Evolutionary conservation across 2,329 filamentous ascomycete species (phyloP), one percentile per base, ranked within the genome.

Genomic region (Penicillium frequentans): DNA sequence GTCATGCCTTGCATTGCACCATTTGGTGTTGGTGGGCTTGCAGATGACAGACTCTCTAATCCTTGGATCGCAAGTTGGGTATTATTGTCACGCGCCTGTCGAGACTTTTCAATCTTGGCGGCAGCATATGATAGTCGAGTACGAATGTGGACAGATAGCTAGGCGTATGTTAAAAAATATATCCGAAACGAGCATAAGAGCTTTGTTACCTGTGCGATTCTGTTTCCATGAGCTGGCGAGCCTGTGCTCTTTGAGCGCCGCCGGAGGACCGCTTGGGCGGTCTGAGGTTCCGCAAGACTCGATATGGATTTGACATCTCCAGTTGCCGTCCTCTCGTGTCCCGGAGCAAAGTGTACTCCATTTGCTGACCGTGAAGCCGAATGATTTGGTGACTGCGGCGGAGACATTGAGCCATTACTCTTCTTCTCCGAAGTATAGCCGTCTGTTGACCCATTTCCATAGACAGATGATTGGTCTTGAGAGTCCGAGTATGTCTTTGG

Each of bases 101-200:
- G 95, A 57, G 91, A 91, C 70, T 96, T 87, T 71, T 91, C 91
- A 42, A 97, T 90, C 75, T 96, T 97, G 70, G 96, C 84, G 84
- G 96, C 95, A 62, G 93, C 93, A 74, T 97, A 97, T 7, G 91
- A 91, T 27, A 98, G 82, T 67, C 91, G 89, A 50, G 91, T 88
- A 70, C 88, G 89, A 52, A 98, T 82, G 70, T 93, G 90, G 54
- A 87, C 85, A 42, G 90, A 91, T 53, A 91, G 78, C 89, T 92
- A 71, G 46, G 58, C 43, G 60, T 23, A 52, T 29, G 60, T 72
- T 52, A 71, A 65, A 65, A 55, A 65, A 53, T 45, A 43, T 31
- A 24, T 16, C 19, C 9, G 16, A 43, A 48, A 51, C 26, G 13
- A 24, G 21, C 16, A 49, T 37, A 56, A 16, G 35, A 19, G 7